Evolutionary conservation across 352 stramenopile genomes (phyloP).

Genomic region (Pilasporangium apinafurcum): DNA sequence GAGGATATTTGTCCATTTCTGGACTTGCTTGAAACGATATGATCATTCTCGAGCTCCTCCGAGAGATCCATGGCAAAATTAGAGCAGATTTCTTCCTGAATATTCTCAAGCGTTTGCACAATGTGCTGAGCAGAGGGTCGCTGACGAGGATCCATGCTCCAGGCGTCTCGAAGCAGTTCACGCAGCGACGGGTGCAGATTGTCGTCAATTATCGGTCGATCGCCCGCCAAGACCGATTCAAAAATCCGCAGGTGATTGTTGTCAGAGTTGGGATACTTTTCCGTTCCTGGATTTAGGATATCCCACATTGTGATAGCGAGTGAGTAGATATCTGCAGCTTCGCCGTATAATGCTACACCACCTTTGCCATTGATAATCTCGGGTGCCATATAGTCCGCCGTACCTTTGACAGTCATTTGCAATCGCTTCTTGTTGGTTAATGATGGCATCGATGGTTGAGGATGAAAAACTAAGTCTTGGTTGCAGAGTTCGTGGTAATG

Average conservation of each 20-base stretch:
- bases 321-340: slow-evolving; percentile 69
- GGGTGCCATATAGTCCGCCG: slow-evolving; percentile 75
- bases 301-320: slow-evolving; percentile 78
- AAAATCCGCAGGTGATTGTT: slow-evolving; percentile 39
- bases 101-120: slow-evolving; percentile 15
- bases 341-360: slow-evolving; percentile 40
- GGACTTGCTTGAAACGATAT: background rate
- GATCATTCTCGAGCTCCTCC: slow-evolving; percentile 1
- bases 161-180: slow-evolving; percentile 13
- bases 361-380: slow-evolving; percentile 71
- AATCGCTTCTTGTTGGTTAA: slow-evolving; percentile 4
- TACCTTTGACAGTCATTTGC: slow-evolving; percentile 60
- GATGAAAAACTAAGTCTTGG: slow-evolving; percentile 3
- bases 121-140: slow-evolving; percentile 16
- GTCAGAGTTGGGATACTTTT: slow-evolving; percentile 31
- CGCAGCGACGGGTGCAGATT: slow-evolving; percentile 4
- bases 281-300: slow-evolving; percentile 39
- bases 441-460: background rate
- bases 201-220: slow-evolving; percentile 14
- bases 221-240: slow-evolving; percentile 24
- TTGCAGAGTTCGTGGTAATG: background rate
- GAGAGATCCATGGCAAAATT: slow-evolving; percentile 1
- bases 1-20: too few relatives aligned
- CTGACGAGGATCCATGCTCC: slow-evolving; percentile 6
- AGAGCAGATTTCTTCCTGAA: slow-evolving; percentile 14